Percentiles rank a stretch among this genome's conserved stretches.
Evolutionary conservation across 495 filamentous ascomycete genomes (phyloP).

Genomic region (Cairneyella variabilis): DNA sequence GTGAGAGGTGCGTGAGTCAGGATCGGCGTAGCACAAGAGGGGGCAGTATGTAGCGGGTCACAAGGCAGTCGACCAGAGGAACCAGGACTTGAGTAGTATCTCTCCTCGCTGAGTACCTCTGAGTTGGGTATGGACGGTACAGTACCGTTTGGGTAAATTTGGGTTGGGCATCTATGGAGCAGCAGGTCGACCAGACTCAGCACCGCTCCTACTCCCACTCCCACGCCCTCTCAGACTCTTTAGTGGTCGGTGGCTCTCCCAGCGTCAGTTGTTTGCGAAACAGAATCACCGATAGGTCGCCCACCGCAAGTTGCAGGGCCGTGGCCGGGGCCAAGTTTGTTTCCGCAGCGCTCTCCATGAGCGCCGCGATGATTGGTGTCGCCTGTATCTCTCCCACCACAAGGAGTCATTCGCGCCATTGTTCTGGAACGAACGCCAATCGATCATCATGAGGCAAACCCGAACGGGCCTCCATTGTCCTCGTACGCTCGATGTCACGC

Average conservation of each 20-base stretch:
- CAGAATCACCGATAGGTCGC: slow-evolving; percentile 19
- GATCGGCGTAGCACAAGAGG: too few relatives aligned
- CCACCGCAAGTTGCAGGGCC: slow-evolving; percentile 15
- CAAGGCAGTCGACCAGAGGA: too few relatives aligned
- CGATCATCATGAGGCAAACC: slow-evolving; percentile 21
- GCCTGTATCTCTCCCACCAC: slow-evolving; percentile 8
- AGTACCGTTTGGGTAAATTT: background rate
- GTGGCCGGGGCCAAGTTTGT: slow-evolving; percentile 23
- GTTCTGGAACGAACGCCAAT: slow-evolving; percentile 18
- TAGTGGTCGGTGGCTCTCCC: too few relatives aligned
- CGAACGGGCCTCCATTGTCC: background rate
- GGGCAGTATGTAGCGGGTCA: too few relatives aligned
- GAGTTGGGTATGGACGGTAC: too few relatives aligned
- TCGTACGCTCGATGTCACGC: slow-evolving; percentile 2
- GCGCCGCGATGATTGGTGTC: slow-evolving; percentile 17
- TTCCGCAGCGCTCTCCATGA: slow-evolving; percentile 3
- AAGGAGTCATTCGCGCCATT: slow-evolving; percentile 16
- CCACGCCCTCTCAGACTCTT: too few relatives aligned
- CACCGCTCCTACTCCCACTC: too few relatives aligned
- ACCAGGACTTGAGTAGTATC: too few relatives aligned
- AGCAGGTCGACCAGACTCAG: background rate
- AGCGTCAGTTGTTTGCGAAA: too few relatives aligned
- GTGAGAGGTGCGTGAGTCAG: too few relatives aligned
- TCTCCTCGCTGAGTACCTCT: too few relatives aligned
- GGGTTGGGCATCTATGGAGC: slow-evolving; percentile 28